Percentiles rank a stretch among this genome's conserved stretches.
phyloP scores from a whole-genome alignment of 2,329 filamentous ascomycete species.

The Balansia obtecta region DNA sequence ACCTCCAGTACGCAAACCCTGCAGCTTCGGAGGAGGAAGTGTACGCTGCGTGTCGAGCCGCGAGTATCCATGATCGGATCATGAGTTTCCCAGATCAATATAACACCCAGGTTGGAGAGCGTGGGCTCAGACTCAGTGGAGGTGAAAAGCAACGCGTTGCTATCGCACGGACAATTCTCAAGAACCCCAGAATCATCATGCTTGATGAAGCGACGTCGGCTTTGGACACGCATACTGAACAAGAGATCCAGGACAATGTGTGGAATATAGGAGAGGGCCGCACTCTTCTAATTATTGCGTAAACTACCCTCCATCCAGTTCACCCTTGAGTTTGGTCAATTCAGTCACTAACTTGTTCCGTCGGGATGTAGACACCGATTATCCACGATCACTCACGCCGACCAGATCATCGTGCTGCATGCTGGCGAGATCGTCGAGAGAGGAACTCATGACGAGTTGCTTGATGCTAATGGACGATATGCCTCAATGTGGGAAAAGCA shows the following conservation, averaged over 20 bases:
- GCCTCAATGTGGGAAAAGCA: slow-evolving; percentile 84
- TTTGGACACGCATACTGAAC: slow-evolving; percentile 82
- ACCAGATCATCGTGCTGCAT: slow-evolving; percentile 71
- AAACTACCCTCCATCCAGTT: slow-evolving; percentile 26
- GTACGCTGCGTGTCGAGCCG: slow-evolving; percentile 68
- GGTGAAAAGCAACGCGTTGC: slow-evolving; percentile 91
- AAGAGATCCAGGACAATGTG: slow-evolving; percentile 82
- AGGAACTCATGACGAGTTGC: slow-evolving; percentile 66
- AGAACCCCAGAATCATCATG: slow-evolving; percentile 84
- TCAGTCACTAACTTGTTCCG: slow-evolving; percentile 10
- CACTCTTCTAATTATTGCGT: slow-evolving; percentile 91
- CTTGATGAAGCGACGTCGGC: slow-evolving; percentile 89
- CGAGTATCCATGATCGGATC: slow-evolving; percentile 88
- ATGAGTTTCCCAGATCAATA: slow-evolving; percentile 80
- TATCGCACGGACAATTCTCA: slow-evolving; percentile 85
- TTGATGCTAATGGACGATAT: slow-evolving; percentile 60
- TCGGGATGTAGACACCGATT: slow-evolving; percentile 50
- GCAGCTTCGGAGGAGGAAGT: slow-evolving; percentile 70
- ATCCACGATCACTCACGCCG: slow-evolving; percentile 74
- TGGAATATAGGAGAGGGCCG: slow-evolving; percentile 71
- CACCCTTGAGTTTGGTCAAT: background rate
- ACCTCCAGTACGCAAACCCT: slow-evolving; percentile 80
- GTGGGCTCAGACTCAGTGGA: slow-evolving; percentile 74
- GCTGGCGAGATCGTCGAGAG: slow-evolving; percentile 65
- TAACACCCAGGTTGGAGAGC: slow-evolving; percentile 80